Percentiles rank a stretch among this genome's conserved stretches.
Conservation (phyloP, 441 rosid species). For the Corymbia citriodora region DNA sequence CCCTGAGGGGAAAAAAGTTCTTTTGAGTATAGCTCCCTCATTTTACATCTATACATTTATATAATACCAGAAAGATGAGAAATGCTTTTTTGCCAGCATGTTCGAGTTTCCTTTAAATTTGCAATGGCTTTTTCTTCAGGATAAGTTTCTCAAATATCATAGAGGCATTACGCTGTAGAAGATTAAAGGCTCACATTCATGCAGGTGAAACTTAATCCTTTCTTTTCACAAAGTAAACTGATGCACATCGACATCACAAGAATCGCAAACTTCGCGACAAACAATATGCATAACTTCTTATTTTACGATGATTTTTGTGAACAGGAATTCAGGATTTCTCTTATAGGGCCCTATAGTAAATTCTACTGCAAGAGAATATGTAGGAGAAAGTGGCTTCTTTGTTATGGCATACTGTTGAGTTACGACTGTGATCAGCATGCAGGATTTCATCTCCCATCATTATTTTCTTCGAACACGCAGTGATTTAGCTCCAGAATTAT, state of each 20-base stretch:
- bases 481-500: not conserved
- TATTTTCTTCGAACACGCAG: not conserved
- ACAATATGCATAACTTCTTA: not conserved
- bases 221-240: not conserved
- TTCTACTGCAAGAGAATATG: not conserved
- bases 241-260: not conserved
- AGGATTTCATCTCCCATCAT: not conserved
- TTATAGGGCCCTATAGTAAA: not conserved
- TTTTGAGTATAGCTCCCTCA: not conserved
- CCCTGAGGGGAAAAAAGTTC: not conserved
- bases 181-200: not conserved
- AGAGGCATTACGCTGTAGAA: not conserved
- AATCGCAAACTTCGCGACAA: not conserved
- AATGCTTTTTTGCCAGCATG: not conserved
- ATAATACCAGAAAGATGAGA: not conserved
- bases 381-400: not conserved
- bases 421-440: not conserved
- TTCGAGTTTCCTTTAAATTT: not conserved
- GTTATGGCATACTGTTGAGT: not conserved
- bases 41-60: not conserved
- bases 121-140: not conserved
- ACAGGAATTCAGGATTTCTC: not conserved
- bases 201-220: not conserved
- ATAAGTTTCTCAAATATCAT: not conserved
- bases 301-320: not conserved